phyloP scores from a whole-genome alignment of 345 rosid genomes.

The Eucalyptus cloeziana region DNA sequence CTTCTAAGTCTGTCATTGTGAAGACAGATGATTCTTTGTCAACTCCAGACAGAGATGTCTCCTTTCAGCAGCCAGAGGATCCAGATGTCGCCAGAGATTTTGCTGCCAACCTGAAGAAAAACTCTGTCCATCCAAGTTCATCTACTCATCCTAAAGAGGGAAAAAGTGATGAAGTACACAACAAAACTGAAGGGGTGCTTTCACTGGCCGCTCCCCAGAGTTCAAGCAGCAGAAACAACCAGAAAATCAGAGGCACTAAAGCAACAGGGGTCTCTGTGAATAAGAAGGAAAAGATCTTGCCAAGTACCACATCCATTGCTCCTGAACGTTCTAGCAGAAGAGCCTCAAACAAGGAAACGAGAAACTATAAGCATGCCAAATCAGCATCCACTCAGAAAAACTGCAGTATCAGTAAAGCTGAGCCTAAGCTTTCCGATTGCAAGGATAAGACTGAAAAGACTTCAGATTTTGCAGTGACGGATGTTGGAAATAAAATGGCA shows the following conservation, averaged over 20 bases:
- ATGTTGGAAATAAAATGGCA: background rate
- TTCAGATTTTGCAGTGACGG: background rate
- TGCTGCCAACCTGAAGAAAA: background rate
- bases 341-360: background rate
- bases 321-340: background rate
- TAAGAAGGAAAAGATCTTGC: background rate
- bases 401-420: background rate
- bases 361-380: background rate
- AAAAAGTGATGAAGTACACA: background rate
- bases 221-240: conserved; percentile 8
- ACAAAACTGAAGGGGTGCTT: background rate
- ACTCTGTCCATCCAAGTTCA: background rate
- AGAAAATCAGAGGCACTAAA: background rate
- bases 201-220: background rate
- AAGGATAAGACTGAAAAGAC: conserved; percentile 22
- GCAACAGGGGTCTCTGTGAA: background rate
- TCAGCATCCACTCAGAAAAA: background rate
- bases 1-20: background rate
- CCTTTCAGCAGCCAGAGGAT: background rate
- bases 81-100: background rate
- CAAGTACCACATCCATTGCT: background rate
- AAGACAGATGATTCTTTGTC: background rate
- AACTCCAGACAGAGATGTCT: background rate
- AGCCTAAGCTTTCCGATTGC: background rate
- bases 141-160: background rate